Evolutionary conservation across 306 rosid species (phyloP).

Genomic region (Mimosa pudica): DNA sequence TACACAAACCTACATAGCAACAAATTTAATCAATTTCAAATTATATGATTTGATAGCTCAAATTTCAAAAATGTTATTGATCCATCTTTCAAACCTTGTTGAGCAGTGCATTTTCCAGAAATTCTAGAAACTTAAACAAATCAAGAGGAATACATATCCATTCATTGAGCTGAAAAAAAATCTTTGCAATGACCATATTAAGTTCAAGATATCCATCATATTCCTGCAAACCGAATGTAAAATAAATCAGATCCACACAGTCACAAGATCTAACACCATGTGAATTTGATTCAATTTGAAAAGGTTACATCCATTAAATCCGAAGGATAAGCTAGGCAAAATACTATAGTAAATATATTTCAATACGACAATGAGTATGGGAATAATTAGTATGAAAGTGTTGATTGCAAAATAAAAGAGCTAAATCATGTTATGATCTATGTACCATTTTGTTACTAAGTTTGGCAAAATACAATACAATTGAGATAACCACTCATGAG

Average conservation of each 20-base stretch:
- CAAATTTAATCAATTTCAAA: conserved; percentile 29
- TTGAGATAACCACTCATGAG: neutral
- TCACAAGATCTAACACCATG: neutral
- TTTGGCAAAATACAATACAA: neutral
- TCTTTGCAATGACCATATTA: conserved; percentile 60
- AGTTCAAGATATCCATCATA: conserved; percentile 59
- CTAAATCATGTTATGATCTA: neutral
- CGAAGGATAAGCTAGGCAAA: neutral
- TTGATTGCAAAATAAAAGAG: neutral
- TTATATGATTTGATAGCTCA: conserved; percentile 5
- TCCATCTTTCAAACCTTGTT: conserved; percentile 65
- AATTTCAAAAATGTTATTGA: conserved; percentile 7
- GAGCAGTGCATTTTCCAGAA: conserved; percentile 69
- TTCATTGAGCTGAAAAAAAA: conserved; percentile 69
- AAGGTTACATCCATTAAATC: neutral
- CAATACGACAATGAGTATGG: neutral
- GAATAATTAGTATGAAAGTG: neutral
- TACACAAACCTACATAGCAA: conserved; percentile 49
- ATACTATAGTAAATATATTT: neutral
- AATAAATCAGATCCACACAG: conserved; percentile 4
- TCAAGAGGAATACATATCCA: conserved; percentile 55
- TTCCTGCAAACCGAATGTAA: conserved; percentile 56
- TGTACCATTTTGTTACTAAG: neutral
- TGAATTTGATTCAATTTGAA: neutral
- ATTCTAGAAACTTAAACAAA: conserved; percentile 61